These are phyloP conservation scores for Thelonectria blattea DNA, from an alignment of 2,329 filamentous ascomycete species.

Conservation along the genomic window DNA sequence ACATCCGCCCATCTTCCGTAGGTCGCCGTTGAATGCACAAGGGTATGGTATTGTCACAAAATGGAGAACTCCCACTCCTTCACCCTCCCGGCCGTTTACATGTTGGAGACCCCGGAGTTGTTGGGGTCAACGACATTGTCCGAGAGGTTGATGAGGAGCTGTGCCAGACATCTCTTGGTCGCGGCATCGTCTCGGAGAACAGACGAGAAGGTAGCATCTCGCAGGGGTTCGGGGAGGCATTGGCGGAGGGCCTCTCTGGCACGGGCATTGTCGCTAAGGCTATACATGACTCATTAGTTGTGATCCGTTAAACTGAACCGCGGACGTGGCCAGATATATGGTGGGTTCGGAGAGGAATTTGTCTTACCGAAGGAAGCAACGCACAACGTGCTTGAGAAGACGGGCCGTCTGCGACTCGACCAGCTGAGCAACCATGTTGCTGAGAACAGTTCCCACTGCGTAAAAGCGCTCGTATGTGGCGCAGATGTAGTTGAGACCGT, in stretches of 20 bases:
- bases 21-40: slow-evolving; percentile 39
- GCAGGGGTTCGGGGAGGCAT: slow-evolving; percentile 97
- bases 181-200: slow-evolving; percentile 96
- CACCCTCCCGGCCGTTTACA: slow-evolving; percentile 36
- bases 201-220: slow-evolving; percentile 95
- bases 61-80: slow-evolving; percentile 26
- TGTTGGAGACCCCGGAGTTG: slow-evolving; percentile 43
- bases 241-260: slow-evolving; percentile 94
- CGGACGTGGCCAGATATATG: neutral
- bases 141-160: slow-evolving; percentile 93
- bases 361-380: slow-evolving; percentile 90
- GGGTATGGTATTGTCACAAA: slow-evolving; percentile 36
- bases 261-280: slow-evolving; percentile 93
- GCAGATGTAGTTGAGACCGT: slow-evolving; percentile 96
- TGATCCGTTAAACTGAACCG: neutral
- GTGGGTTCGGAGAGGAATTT: neutral
- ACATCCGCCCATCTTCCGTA: slow-evolving; percentile 34
- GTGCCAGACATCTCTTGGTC: slow-evolving; percentile 96
- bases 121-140: slow-evolving; percentile 74
- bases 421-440: slow-evolving; percentile 97
- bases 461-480: slow-evolving; percentile 99
- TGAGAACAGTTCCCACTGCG: slow-evolving; percentile 93
- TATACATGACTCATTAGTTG: slow-evolving; percentile 46
- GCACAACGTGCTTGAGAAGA: slow-evolving; percentile 94
- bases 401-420: slow-evolving; percentile 97